Evolutionary conservation across 1,284 basidiomycete genomes (phyloP).

Genomic region (Cystobasidium pallidum): DNA sequence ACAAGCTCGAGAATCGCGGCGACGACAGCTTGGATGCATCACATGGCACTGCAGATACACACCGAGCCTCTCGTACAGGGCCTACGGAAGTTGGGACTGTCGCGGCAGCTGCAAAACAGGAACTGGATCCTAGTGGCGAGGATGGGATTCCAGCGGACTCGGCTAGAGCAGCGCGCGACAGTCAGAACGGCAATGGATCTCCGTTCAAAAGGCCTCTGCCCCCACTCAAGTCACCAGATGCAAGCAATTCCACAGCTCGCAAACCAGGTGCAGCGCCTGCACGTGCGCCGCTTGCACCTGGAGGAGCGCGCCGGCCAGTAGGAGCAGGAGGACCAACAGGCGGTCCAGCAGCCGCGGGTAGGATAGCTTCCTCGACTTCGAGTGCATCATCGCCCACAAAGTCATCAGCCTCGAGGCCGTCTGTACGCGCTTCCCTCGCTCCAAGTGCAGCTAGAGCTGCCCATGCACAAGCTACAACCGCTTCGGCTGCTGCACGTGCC

Average conservation of each 20-base stretch:
- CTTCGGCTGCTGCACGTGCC: slow-evolving; percentile 22
- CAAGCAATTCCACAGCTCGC: not conserved
- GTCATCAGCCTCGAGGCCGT: slow-evolving; percentile 4
- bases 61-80: not conserved
- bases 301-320: slow-evolving; percentile 2
- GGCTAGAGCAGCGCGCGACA: not conserved
- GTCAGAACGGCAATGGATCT: not conserved
- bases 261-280: slow-evolving; percentile 16
- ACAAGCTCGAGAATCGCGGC: not conserved
- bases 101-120: not conserved
- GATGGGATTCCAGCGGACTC: not conserved
- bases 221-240: no score
- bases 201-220: slow-evolving; percentile 26
- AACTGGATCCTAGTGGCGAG: not conserved
- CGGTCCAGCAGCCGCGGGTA: slow-evolving; percentile 4
- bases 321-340: slow-evolving; percentile 9
- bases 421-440: slow-evolving; percentile 28
- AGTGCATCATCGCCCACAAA: not conserved
- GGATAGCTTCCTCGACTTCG: slow-evolving; percentile 17
- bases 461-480: slow-evolving; percentile 30
- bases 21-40: slow-evolving; percentile 10
- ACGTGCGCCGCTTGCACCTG: slow-evolving; percentile 7
- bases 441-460: slow-evolving; percentile 16
- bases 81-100: not conserved
- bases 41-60: slow-evolving; percentile 9